A percentile compares a stretch with the other conserved stretches of the same genome.
Evolutionary conservation across 306 rosid genomes (phyloP).

Genomic region (Vigna hirtella): DNA sequence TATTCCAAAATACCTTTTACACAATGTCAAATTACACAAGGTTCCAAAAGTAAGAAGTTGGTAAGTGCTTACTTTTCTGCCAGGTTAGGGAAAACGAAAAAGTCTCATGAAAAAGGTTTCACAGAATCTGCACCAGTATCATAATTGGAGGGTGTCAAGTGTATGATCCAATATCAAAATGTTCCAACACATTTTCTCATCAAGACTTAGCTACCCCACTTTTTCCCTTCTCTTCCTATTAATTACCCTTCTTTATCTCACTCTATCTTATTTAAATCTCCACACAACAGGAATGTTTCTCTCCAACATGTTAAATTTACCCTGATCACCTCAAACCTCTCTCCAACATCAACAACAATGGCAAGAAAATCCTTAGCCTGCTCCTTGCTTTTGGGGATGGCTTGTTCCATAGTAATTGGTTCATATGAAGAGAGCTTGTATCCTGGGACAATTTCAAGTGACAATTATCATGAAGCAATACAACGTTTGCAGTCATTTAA

Average conservation of each 20-base stretch:
- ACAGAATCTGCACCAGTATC: conserved; percentile 17
- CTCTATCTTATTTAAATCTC: conserved; percentile 32
- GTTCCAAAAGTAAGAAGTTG: conserved; percentile 62
- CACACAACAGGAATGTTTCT: conserved; percentile 43
- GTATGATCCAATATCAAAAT: conserved; percentile 59
- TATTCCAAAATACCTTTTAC: conserved; percentile 42
- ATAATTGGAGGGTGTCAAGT: conserved; percentile 50
- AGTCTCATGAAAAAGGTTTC: not conserved
- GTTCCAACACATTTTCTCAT: conserved; percentile 44
- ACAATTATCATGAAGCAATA: conserved; percentile 39
- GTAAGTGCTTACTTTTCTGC: conserved; percentile 53
- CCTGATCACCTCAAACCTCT: conserved; percentile 24
- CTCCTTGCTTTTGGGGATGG: conserved; percentile 41
- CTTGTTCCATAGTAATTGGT: conserved; percentile 39
- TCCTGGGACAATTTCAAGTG: conserved; percentile 33
- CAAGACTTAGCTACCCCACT: conserved; percentile 57
- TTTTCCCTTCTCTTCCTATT: conserved; percentile 55
- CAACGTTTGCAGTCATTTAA: conserved; percentile 54
- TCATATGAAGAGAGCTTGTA: conserved; percentile 40
- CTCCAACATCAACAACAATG: conserved; percentile 45
- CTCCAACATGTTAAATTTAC: conserved; percentile 42
- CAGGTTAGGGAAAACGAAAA: conserved; percentile 24
- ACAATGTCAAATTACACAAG: conserved; percentile 51
- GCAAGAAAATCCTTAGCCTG: conserved; percentile 30
- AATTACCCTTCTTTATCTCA: conserved; percentile 34